Evolutionary conservation across 2,329 filamentous ascomycete species (phyloP).

Genomic region (Corinectria fuckeliana): DNA sequence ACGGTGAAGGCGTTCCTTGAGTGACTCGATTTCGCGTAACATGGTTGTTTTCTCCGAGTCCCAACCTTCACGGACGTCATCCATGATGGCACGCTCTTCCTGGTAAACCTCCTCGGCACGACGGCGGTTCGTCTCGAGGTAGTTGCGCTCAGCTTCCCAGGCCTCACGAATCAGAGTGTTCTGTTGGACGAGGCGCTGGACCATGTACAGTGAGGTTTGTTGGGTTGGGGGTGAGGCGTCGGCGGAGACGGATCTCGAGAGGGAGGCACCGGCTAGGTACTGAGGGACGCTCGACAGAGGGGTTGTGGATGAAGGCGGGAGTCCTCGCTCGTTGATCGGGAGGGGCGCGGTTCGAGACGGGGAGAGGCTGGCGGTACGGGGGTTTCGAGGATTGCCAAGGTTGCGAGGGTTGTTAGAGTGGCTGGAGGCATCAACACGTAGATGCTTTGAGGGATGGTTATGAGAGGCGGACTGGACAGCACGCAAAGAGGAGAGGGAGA

Average conservation of each 20-base stretch:
- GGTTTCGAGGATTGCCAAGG: not conserved
- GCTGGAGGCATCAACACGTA: slow-evolving; percentile 27
- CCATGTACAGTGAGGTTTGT: slow-evolving; percentile 43
- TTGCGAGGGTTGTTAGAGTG: slow-evolving; percentile 3
- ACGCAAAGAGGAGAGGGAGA: slow-evolving; percentile 36
- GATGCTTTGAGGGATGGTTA: slow-evolving; percentile 18
- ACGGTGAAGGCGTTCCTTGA: slow-evolving; percentile 48
- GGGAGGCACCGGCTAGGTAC: slow-evolving; percentile 30
- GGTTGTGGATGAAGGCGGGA: slow-evolving; percentile 31
- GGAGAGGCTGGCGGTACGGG: slow-evolving; percentile 24
- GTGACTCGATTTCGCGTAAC: slow-evolving; percentile 48
- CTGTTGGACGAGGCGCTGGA: slow-evolving; percentile 51
- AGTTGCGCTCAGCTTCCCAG: slow-evolving; percentile 60
- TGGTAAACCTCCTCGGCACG: slow-evolving; percentile 63
- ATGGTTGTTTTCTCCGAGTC: slow-evolving; percentile 51
- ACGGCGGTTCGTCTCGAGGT: slow-evolving; percentile 60
- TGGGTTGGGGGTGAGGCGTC: slow-evolving; percentile 41
- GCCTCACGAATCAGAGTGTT: slow-evolving; percentile 53
- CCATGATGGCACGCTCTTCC: slow-evolving; percentile 61
- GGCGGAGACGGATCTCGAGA: slow-evolving; percentile 40
- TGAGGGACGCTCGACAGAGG: slow-evolving; percentile 31
- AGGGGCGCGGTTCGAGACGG: slow-evolving; percentile 26
- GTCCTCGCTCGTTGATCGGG: slow-evolving; percentile 17
- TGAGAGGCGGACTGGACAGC: slow-evolving; percentile 29
- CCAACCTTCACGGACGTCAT: slow-evolving; percentile 57